Percentiles rank a stretch among this genome's conserved stretches.
Conservation (phyloP, 2,329 filamentous ascomycete species). For the Pseudogymnoascus sp. region DNA sequence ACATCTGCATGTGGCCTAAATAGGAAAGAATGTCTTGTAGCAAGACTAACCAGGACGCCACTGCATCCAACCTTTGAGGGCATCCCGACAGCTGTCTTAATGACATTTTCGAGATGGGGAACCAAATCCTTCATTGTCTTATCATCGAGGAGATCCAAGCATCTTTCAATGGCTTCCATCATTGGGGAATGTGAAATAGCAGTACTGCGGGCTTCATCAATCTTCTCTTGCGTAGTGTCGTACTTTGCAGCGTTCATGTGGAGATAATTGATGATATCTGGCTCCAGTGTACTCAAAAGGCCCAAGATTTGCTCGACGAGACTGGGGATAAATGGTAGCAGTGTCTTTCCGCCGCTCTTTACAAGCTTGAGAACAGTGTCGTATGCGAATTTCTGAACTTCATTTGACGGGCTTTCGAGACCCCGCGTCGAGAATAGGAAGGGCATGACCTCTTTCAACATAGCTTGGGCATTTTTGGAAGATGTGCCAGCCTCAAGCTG, state of each 20-base stretch:
- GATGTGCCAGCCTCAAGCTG: slow-evolving; percentile 73
- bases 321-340: slow-evolving; percentile 73
- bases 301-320: slow-evolving; percentile 76
- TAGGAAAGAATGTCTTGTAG: slow-evolving; percentile 67
- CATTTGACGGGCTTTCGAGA: slow-evolving; percentile 79
- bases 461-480: slow-evolving; percentile 61
- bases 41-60: slow-evolving; percentile 74
- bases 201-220: slow-evolving; percentile 77
- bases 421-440: slow-evolving; percentile 86
- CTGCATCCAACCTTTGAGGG: slow-evolving; percentile 91
- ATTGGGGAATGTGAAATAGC: slow-evolving; percentile 81
- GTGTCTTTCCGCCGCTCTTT: slow-evolving; percentile 73
- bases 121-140: slow-evolving; percentile 68
- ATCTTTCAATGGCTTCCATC: slow-evolving; percentile 85
- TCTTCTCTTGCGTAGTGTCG: slow-evolving; percentile 77
- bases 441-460: slow-evolving; percentile 80
- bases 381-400: slow-evolving; percentile 79
- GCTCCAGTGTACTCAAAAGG: slow-evolving; percentile 80
- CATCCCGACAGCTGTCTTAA: slow-evolving; percentile 81
- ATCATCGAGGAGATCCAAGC: slow-evolving; percentile 75
- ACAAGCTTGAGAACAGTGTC: slow-evolving; percentile 79
- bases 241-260: slow-evolving; percentile 81
- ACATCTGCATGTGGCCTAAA: slow-evolving; percentile 68
- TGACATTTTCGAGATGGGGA: slow-evolving; percentile 64
- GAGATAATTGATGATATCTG: slow-evolving; percentile 82